Evolutionary conservation across 768 basidiomycete species (phyloP).

Genomic region (Russula sp.): DNA sequence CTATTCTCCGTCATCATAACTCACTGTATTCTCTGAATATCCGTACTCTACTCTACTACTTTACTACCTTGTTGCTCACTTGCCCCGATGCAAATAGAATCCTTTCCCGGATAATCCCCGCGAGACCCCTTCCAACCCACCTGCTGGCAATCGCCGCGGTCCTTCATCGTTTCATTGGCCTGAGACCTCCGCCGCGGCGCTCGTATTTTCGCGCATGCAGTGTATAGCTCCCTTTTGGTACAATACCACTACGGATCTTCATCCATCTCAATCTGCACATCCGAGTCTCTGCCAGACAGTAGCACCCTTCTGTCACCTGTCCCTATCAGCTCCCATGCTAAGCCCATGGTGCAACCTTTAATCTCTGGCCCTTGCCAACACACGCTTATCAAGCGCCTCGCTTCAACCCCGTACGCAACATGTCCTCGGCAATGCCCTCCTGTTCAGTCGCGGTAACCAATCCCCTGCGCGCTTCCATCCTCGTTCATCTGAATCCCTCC

Average conservation of each 20-base stretch:
- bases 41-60: too few relatives aligned
- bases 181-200: conserved; percentile 18
- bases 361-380: background rate
- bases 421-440: background rate
- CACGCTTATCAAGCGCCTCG: background rate
- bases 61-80: background rate
- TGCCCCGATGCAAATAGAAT: background rate
- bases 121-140: conserved; percentile 1
- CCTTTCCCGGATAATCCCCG: conserved; percentile 21
- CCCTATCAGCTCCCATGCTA: conserved; percentile 24
- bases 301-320: conserved; percentile 14
- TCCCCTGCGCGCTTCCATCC: background rate
- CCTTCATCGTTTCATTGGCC: background rate
- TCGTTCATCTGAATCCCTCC: background rate
- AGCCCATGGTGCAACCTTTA: background rate
- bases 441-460: background rate
- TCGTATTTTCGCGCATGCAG: conserved; percentile 3
- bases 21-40: too few relatives aligned
- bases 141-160: conserved; percentile 22
- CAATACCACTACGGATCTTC: background rate
- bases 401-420: background rate
- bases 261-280: too few relatives aligned
- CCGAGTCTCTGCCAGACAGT: too few relatives aligned
- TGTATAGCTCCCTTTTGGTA: background rate
- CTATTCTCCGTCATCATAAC: background rate